Evolutionary conservation across 192 early-diverging fungal genomes (phyloP).

Genomic region (Coemansia sp.): DNA sequence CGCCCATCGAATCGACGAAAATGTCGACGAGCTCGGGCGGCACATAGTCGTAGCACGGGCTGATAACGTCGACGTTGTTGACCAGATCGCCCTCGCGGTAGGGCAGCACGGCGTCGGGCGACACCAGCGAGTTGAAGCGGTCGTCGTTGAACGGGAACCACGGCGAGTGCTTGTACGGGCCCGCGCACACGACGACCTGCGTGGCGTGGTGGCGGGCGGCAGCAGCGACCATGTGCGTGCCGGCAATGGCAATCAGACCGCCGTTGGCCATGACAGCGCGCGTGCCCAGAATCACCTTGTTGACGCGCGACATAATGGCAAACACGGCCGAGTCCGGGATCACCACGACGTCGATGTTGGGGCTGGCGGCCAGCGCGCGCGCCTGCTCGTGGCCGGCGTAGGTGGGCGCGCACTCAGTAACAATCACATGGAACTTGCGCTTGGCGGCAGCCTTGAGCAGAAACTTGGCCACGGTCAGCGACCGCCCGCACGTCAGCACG

Average conservation of each 20-base stretch:
- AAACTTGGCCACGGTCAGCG: conserved; percentile 80
- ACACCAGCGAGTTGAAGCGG: conserved; percentile 68
- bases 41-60: conserved; percentile 91
- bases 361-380: conserved; percentile 55
- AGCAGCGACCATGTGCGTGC: conserved; percentile 76
- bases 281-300: conserved; percentile 92
- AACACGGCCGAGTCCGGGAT: conserved; percentile 91
- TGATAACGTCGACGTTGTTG: conserved; percentile 73
- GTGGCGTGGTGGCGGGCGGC: conserved; percentile 91
- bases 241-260: conserved; percentile 77
- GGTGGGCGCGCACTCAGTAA: conserved; percentile 86
- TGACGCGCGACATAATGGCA: conserved; percentile 96
- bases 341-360: conserved; percentile 87
- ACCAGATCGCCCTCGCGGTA: conserved; percentile 79
- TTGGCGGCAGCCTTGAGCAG: conserved; percentile 79
- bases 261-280: conserved; percentile 94
- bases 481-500: conserved; percentile 88
- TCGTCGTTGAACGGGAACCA: conserved; percentile 87
- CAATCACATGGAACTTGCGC: conserved; percentile 90
- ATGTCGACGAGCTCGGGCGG: conserved; percentile 83
- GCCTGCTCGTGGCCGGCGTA: conserved; percentile 89
- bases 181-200: conserved; percentile 89
- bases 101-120: conserved; percentile 75
- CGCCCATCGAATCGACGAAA: conserved; percentile 84
- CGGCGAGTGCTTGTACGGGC: conserved; percentile 84